Evolutionary conservation across 352 stramenopile genomes (phyloP), one percentile per base, ranked within the genome.

Genomic region (Phytophthora colocasiae): DNA sequence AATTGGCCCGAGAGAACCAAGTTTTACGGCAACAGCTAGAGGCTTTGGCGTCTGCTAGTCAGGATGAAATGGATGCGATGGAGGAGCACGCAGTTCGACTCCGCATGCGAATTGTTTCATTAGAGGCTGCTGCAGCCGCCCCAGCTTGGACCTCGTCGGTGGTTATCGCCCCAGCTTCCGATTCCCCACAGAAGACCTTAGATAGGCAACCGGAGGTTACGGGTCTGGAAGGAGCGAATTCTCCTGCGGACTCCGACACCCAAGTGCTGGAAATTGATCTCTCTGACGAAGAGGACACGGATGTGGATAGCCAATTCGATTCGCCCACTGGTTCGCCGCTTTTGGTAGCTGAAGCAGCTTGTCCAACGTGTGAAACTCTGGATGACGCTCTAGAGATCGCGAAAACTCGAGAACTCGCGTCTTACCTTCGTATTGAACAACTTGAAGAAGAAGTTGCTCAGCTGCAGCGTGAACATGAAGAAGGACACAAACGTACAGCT

Each of bases 1-100:
- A 81, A 24, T 62, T 86, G 32, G 63, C 77, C 58, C 66, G 73
- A 12, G 75, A 86, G 40, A 86, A 86, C 24, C 74, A 81, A n/a
- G 45, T 64, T 6, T 57, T 85, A 38, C 63, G 77, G 3, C 63
- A 71, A 17, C 74, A 82, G 14, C 36, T 86, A 14, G 72, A 84
- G 29, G 57, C 49, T 11, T 65, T 84, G 39, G 54, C 60, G 3
- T 69, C 60, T 34, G 58, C 70, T 22, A 77, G 68, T 66, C 63
- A 66, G 6, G 73, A 81, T 47, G 68, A 81, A 66, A 69, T 74
- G 58, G 61, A 69, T 22, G 58, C 62, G 1, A 78, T 81, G 73
- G 70, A 83, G 54, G 61, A 80, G 9, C 57, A 81, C 12, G 66
- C 66, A 10, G 58, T 38, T 43, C 58, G 58, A 2, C 29, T 81